Evolutionary conservation across 805 yeast genomes (phyloP).

Genomic region (Yarrowia porcina): DNA sequence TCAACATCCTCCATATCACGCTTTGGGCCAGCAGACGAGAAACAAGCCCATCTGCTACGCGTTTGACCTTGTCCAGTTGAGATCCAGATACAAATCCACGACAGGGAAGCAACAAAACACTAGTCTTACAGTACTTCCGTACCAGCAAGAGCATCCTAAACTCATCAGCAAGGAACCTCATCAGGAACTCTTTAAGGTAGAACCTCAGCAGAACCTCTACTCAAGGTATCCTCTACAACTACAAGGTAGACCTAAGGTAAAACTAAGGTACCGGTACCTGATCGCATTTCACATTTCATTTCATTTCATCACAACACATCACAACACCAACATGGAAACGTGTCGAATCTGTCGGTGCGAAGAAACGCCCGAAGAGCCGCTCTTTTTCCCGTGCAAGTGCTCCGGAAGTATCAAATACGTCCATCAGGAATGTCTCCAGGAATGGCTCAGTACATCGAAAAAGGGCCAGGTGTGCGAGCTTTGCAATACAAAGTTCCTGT

Average conservation of each 20-base stretch:
- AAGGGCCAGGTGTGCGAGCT: slow-evolving; percentile 72
- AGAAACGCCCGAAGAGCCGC: slow-evolving; percentile 70
- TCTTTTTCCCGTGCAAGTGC: slow-evolving; percentile 90
- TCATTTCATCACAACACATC: neutral
- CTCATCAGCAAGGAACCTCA: no score
- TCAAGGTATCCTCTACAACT: no score
- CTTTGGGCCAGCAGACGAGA: slow-evolving; percentile 8
- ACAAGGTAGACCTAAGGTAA: no score
- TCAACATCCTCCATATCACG: neutral
- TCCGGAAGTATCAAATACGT: slow-evolving; percentile 89
- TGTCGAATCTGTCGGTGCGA: slow-evolving; percentile 96
- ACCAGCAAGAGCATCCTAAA: no score
- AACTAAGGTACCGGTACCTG: no score
- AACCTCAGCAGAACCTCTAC: no score
- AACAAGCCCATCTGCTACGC: no score
- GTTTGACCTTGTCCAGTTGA: no score
- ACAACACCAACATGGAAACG: slow-evolving; percentile 44
- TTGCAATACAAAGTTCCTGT: slow-evolving; percentile 71
- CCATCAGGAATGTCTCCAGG: slow-evolving; percentile 86
- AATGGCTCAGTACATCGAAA: slow-evolving; percentile 75
- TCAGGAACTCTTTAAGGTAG: no score
- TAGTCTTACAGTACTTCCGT: no score
- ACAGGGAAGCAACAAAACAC: no score
- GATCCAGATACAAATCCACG: neutral
- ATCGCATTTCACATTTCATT: neutral